Evolutionary conservation across 495 filamentous ascomycete genomes (phyloP).

Genomic region (Talaromyces thailandensis): DNA sequence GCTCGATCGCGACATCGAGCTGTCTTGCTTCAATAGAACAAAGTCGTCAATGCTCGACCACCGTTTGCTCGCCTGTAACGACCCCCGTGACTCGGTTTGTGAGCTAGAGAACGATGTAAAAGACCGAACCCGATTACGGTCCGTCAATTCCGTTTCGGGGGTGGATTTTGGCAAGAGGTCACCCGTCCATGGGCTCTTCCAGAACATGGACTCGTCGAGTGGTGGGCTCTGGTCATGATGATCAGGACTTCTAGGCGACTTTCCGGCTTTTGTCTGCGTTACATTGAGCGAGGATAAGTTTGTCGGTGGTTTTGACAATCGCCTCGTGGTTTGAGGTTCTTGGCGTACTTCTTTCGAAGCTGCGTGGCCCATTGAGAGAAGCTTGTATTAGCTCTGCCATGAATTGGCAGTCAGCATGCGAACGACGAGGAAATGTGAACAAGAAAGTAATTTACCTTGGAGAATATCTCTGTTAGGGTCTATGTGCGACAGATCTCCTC

Average conservation of each 20-base stretch:
- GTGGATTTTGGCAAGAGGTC: slow-evolving; percentile 4
- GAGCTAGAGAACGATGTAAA: slow-evolving; percentile 1
- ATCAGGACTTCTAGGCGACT: slow-evolving; percentile 7
- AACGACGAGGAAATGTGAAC: slow-evolving; percentile 2
- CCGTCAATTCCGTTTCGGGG: neutral
- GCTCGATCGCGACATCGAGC: neutral
- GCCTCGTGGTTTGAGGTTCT: slow-evolving; percentile 28
- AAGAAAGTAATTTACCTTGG: slow-evolving; percentile 7
- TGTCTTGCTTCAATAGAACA: neutral
- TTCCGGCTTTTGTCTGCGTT: slow-evolving; percentile 9
- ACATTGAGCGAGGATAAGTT: slow-evolving; percentile 2
- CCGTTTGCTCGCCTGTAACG: neutral
- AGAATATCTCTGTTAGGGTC: neutral
- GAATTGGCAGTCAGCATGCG: slow-evolving; percentile 11
- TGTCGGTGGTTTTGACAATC: slow-evolving; percentile 35
- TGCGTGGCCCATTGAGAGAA: slow-evolving; percentile 3
- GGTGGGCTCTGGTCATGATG: neutral
- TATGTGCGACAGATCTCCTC: neutral
- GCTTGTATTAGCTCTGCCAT: slow-evolving; percentile 26
- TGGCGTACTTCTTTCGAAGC: slow-evolving; percentile 24
- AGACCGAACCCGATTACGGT: neutral
- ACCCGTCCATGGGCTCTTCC: slow-evolving; percentile 8
- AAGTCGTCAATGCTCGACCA: slow-evolving; percentile 2
- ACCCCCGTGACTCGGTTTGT: neutral
- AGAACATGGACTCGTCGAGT: slow-evolving; percentile 7